A percentile compares a stretch with the other conserved stretches of the same genome.
Evolutionary conservation across 2,329 filamentous ascomycete species (phyloP).

Genomic region (Botrytis deweyae): DNA sequence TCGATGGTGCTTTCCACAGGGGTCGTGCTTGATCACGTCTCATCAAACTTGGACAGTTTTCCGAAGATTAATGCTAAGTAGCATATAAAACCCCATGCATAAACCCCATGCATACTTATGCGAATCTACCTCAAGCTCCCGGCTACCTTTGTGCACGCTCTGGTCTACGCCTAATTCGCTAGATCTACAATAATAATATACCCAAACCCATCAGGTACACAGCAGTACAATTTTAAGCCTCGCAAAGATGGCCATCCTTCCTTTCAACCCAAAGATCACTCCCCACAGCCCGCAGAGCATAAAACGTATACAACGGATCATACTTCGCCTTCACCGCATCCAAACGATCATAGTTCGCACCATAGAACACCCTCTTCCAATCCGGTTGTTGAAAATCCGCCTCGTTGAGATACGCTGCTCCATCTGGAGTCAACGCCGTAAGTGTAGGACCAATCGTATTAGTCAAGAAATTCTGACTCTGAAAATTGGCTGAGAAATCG

Average conservation of each 20-base stretch:
- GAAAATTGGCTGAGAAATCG: not conserved
- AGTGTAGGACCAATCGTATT: not conserved
- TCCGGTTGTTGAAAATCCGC: not conserved
- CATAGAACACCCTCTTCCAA: conserved; percentile 1
- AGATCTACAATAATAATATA: too few species aligned
- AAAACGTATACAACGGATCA: not conserved
- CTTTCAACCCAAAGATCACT: not conserved
- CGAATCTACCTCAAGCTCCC: too few species aligned
- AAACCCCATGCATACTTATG: too few species aligned
- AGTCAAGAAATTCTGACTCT: not conserved
- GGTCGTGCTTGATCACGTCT: too few species aligned
- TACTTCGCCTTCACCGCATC: not conserved
- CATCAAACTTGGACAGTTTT: too few species aligned
- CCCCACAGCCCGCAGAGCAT: not conserved
- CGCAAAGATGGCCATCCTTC: conserved; percentile 2
- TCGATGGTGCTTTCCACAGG: too few species aligned
- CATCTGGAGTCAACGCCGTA: not conserved
- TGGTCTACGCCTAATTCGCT: too few species aligned
- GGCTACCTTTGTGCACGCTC: too few species aligned
- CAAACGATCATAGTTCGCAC: not conserved
- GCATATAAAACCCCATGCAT: too few species aligned
- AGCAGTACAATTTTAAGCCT: not conserved
- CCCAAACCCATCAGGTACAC: too few species aligned
- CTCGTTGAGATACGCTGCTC: not conserved
- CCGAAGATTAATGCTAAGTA: too few species aligned